These are phyloP conservation scores for Alternaria longipes DNA, from an alignment of 2,329 filamentous ascomycete species.

Conservation along the genomic window DNA sequence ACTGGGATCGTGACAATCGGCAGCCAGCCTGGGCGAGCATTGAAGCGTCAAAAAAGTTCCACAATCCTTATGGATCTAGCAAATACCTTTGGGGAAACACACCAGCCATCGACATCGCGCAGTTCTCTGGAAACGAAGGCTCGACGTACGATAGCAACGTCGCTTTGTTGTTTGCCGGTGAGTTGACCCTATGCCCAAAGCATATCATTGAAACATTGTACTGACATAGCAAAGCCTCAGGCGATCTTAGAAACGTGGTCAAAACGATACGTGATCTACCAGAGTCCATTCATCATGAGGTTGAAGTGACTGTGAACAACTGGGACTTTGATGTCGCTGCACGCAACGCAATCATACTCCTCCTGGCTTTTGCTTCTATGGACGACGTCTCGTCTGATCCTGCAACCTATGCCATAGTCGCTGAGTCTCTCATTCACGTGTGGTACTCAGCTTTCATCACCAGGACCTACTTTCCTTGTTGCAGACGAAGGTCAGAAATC, in stretches of 20 bases:
- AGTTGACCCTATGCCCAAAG: not conserved
- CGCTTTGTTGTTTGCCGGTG: not conserved
- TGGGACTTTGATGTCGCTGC: slow-evolving; percentile 13
- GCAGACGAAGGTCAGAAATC: not conserved
- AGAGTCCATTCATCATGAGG: not conserved
- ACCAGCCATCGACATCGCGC: not conserved
- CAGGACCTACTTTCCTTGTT: not conserved
- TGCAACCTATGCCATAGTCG: not conserved
- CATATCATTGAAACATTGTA: not conserved
- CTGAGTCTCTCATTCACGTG: slow-evolving; percentile 5
- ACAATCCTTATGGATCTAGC: not conserved
- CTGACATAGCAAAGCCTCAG: not conserved
- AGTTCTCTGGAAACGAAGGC: not conserved
- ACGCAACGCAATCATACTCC: slow-evolving; percentile 8
- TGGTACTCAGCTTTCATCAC: slow-evolving; percentile 12
- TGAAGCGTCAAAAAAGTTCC: not conserved
- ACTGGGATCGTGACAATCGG: not conserved
- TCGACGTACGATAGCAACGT: not conserved
- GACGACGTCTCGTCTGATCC: not conserved
- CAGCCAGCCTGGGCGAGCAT: not conserved
- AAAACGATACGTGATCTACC: slow-evolving; percentile 7
- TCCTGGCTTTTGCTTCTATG: slow-evolving; percentile 5
- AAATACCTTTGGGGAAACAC: not conserved
- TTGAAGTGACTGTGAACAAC: slow-evolving; percentile 10
- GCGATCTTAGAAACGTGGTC: slow-evolving; percentile 8